Evolutionary conservation across 805 yeast genomes (phyloP), one percentile per base, ranked within the genome.

Genomic region (Millerozyma acaciae): DNA sequence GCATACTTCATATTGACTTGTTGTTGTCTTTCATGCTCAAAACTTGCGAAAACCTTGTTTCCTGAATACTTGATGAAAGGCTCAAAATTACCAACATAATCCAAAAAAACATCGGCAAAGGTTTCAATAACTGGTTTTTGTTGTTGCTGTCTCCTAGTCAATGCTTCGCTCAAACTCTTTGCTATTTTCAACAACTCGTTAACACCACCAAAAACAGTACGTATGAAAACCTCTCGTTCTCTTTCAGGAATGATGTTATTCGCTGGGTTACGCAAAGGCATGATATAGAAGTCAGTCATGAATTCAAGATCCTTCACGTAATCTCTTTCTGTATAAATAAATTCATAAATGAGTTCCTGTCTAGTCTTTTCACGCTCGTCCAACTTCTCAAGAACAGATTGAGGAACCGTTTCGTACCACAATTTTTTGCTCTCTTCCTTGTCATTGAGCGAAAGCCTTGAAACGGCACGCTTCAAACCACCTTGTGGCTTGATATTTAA

Each of bases 61-160:
- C 96, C 96, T 38, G 96, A 95, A 57, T 93, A 93, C 27, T 82
- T 75, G 25, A 93, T 82, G 60, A 90, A 93, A 3, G 97, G 95
- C 43, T 89, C 96, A 57, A 93, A 89, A 37, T 76, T 75, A 5
- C 93, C 87, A 17, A 88, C 86, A 51, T 71, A 83, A 45, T 88
- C 93, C 36, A 89, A 59, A 39, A 93, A 78, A 2, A 93, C 74
- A 55, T 93, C 98, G 28, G 95, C 97, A 48, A 93, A 72, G 22
- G 82, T 80, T 37, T 79, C 80, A 17, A 89, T 90, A 4, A 89
- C 85, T 0, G 95, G 93, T 26, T 84, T 77, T 43, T 77, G 79
- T 50, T 79, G 87, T 57, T 90, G 97, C 34, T 67, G 73, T 45
- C 97, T 75, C 46, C 84, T 78, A 0, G 95, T 79, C 37, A 93